Evolutionary conservation across 83 land plant species (phyloP), one percentile per base, ranked within the genome.

Genomic region (Picea mariana): DNA sequence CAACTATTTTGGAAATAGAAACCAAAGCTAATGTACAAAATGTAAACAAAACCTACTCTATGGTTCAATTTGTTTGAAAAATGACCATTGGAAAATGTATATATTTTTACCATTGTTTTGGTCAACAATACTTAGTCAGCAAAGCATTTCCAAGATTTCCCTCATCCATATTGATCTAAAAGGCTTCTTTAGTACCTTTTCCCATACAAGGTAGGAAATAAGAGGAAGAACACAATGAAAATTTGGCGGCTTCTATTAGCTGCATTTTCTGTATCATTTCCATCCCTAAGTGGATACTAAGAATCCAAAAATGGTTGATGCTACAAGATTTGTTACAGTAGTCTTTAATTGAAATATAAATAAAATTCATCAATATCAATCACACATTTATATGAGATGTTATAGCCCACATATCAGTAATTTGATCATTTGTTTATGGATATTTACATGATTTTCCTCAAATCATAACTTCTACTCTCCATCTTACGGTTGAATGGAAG

Each of bases 271-370:
- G 15, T 9, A 73, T 73, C 58, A 40, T 73, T 73, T 73, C 24
- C 77, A 73, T 73, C n/a, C 47, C 77, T 42, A 73, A 20, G 47
- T 44, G 60, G 77, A 73, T 44, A n/a, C 18, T 17, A 34, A 69
- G 3, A 44, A 6, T 73, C 77, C 49, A 73, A n/a, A 3, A 73
- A 9, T 23, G 38, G 11, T 47, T 34, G 75, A 38, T 20, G 20
- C 13, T 9, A 11, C 17, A 34, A 13, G 6, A 47, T 69, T 38
- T 42, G 40, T 34, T 69, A 69, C 47, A 69, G n/a, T 18, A 69
- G 21, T 34, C 5, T 38, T 34, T 34, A 58, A 15, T 68, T 42
- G 7, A 6, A 68, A 68, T 68, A 4, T 69, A 69, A 34, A 16
- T 69, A 69, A 21, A 4, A 23, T 73, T 20, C 38, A 9, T 21